Evolutionary conservation across 2,329 filamentous ascomycete species (phyloP).

Genomic region (Fusarium concolor): DNA sequence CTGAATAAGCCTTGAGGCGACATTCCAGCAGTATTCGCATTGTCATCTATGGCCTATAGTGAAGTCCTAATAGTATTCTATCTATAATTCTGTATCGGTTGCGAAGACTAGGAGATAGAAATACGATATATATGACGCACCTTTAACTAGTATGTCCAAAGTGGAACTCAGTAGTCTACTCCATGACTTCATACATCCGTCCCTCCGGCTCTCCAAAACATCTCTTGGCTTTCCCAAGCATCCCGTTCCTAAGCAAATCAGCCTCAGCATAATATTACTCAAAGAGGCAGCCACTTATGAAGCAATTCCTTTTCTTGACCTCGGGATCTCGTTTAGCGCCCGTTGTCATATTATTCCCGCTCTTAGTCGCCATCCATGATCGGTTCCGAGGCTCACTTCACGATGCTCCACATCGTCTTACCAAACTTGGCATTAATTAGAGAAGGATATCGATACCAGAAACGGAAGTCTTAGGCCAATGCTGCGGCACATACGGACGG

Average conservation of each 20-base stretch:
- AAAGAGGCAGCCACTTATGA: neutral
- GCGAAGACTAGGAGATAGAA: too few relatives aligned
- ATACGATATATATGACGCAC: neutral
- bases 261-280: neutral
- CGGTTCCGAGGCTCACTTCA: neutral
- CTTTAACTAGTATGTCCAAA: neutral
- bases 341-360: neutral
- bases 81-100: neutral
- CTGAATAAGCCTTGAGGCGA: neutral
- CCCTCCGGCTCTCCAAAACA: neutral
- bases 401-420: conserved; percentile 19
- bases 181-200: neutral
- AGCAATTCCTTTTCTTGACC: conserved; percentile 1
- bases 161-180: neutral
- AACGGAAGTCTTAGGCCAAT: conserved; percentile 6
- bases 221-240: neutral
- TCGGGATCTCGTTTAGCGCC: neutral
- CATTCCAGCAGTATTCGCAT: neutral
- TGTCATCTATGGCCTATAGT: neutral
- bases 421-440: conserved; percentile 15
- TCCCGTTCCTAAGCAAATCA: neutral
- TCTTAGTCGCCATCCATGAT: neutral
- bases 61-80: neutral
- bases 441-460: conserved; percentile 26
- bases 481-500: neutral